Percentiles rank a stretch among this genome's conserved stretches.
Conservation (phyloP, 495 filamentous ascomycete genomes). For the Penicillium subrubescens region DNA sequence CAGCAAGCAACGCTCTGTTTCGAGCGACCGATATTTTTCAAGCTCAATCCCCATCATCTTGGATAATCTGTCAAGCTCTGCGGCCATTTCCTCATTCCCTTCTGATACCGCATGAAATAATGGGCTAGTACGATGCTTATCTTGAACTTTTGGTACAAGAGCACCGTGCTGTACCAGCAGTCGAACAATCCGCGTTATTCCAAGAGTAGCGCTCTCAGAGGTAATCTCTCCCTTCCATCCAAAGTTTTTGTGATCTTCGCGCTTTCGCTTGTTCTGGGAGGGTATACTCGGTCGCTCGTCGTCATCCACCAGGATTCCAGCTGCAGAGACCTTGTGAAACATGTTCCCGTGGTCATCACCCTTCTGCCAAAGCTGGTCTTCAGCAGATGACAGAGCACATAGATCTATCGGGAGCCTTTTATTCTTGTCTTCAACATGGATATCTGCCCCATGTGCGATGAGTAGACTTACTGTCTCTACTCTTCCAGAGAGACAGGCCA, state of each 20-base stretch:
- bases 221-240: constrained; percentile 21
- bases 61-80: constrained; percentile 11
- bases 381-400: constrained; percentile 16
- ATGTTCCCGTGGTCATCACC: constrained; percentile 10
- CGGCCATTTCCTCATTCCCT: constrained; percentile 20
- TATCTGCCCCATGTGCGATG: constrained; percentile 35
- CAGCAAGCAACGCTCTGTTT: constrained; percentile 7
- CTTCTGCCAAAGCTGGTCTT: constrained; percentile 12
- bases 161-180: constrained; percentile 5
- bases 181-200: constrained; percentile 9
- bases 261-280: not conserved
- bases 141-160: not conserved
- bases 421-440: constrained; percentile 9
- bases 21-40: not conserved
- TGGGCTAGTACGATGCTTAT: not conserved
- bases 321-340: constrained; percentile 6
- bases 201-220: constrained; percentile 10
- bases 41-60: constrained; percentile 1
- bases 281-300: not conserved
- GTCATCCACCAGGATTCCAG: constrained; percentile 6
- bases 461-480: constrained; percentile 37
- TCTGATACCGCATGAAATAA: constrained; percentile 6
- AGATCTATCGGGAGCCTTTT: constrained; percentile 6
- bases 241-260: constrained; percentile 2
- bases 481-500: constrained; percentile 40